Evolutionary conservation across 352 stramenopile species (phyloP).

Genomic region (Detonula confervacea): DNA sequence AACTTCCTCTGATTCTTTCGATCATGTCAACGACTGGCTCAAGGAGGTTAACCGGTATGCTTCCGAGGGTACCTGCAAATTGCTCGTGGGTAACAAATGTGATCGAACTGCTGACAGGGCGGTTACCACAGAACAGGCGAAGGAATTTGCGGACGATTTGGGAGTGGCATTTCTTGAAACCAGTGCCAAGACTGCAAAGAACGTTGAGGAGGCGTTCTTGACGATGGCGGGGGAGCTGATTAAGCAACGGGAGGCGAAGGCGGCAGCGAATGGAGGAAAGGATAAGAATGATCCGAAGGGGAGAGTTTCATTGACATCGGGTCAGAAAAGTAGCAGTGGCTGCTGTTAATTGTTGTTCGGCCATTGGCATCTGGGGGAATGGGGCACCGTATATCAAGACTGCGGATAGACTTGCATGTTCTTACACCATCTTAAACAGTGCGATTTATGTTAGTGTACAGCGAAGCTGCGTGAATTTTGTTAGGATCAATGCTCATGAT

Average conservation of each 20-base stretch:
- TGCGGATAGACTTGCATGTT: background rate
- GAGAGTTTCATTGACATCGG: constrained; percentile 72
- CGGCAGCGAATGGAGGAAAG: constrained; percentile 42
- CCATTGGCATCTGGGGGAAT: background rate
- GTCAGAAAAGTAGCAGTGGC: constrained; percentile 45
- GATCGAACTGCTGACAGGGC: constrained; percentile 96
- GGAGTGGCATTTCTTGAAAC: constrained; percentile 99
- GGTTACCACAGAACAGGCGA: constrained; percentile 95
- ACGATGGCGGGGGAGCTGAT: constrained; percentile 94
- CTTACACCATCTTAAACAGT: background rate
- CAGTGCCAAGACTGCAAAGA: constrained; percentile 97
- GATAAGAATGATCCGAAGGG: constrained; percentile 42
- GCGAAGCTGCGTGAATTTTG: background rate
- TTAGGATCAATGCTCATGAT: constrained; percentile 9
- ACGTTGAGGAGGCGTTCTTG: constrained; percentile 99
- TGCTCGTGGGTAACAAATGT: constrained; percentile 99
- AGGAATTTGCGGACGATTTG: constrained; percentile 93
- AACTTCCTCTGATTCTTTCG: constrained; percentile 98
- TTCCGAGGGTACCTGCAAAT: constrained; percentile 98
- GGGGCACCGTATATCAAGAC: background rate
- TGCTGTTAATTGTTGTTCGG: constrained; percentile 58
- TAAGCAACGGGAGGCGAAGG: constrained; percentile 75
- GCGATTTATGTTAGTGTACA: background rate
- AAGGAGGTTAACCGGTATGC: constrained; percentile 99
- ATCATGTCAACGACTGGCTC: constrained; percentile 99